Conservation (phyloP, 176 grass and related monocot genomes). For the Triticum turgidum region DNA sequence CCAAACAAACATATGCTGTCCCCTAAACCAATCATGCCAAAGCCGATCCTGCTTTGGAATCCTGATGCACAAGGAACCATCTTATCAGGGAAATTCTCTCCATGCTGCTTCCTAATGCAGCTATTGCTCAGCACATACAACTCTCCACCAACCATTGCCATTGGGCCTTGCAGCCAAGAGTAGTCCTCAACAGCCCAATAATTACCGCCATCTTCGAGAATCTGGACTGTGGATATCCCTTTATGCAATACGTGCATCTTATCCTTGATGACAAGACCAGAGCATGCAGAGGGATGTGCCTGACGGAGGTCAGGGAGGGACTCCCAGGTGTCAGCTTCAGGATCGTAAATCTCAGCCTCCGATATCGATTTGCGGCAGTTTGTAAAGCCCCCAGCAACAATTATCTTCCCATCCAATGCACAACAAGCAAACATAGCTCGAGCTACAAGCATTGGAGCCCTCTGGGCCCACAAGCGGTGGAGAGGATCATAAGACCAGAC, state of each 20-base stretch:
- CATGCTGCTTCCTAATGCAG: conserved; percentile 87
- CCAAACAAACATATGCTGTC: conserved; percentile 84
- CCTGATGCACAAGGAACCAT: conserved; percentile 82
- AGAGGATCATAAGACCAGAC: conserved; percentile 95
- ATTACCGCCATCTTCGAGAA: conserved; percentile 67
- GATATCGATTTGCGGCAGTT: conserved; percentile 87
- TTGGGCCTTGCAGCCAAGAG: conserved; percentile 87
- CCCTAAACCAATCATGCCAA: conserved; percentile 82
- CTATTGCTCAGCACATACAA: conserved; percentile 89
- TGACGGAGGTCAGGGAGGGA: conserved; percentile 76
- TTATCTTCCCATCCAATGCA: conserved; percentile 81
- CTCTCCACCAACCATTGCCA: conserved; percentile 80
- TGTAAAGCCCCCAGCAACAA: conserved; percentile 88
- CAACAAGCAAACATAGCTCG: conserved; percentile 98
- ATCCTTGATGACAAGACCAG: conserved; percentile 75
- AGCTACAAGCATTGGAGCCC: conserved; percentile 76
- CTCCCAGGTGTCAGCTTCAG: conserved; percentile 69
- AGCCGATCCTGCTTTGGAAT: conserved; percentile 91
- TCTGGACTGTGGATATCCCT: conserved; percentile 83
- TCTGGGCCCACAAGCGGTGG: conserved; percentile 48
- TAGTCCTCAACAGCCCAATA: conserved; percentile 81
- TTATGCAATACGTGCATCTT: conserved; percentile 97
- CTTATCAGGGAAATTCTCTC: conserved; percentile 66
- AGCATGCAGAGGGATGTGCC: conserved; percentile 88
- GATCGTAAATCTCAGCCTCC: conserved; percentile 90